A percentile compares a stretch with the other conserved stretches of the same genome.
phyloP scores from a whole-genome alignment of 805 yeast genomes.

The Huiozyma naganishii region DNA sequence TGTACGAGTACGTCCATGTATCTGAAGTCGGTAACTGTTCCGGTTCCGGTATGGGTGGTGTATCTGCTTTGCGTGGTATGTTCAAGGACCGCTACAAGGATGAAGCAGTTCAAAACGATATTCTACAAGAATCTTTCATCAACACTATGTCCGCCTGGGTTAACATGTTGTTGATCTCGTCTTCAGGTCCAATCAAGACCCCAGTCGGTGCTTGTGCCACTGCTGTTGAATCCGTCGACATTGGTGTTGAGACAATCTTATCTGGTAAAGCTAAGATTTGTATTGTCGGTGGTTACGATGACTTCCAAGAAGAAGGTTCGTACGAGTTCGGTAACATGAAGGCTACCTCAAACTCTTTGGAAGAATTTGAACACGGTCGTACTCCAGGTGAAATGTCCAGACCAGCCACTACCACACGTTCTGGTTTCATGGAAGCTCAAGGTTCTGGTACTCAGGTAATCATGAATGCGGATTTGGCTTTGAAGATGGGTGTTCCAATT shows the following conservation, averaged over 20 bases:
- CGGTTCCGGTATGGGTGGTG: conserved; percentile 99
- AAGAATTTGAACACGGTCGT: conserved; percentile 90
- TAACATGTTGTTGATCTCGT: conserved; percentile 90
- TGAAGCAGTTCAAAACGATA: conserved; percentile 92
- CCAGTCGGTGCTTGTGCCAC: conserved; percentile 99
- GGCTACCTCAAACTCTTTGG: conserved; percentile 85
- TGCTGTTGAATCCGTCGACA: conserved; percentile 93
- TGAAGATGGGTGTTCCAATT: conserved; percentile 98
- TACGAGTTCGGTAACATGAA: conserved; percentile 98
- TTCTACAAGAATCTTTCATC: conserved; percentile 95
- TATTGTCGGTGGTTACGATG: conserved; percentile 98
- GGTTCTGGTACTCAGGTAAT: conserved; percentile 97
- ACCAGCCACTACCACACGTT: conserved; percentile 92
- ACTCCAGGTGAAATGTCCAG: conserved; percentile 98
- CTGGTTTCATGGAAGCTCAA: conserved; percentile 99
- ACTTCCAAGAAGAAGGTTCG: conserved; percentile 98
- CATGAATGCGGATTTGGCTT: conserved; percentile 89
- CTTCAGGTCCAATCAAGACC: conserved; percentile 98
- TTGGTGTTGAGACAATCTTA: conserved; percentile 87
- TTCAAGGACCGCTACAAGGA: conserved; percentile 90
- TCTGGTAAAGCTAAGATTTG: conserved; percentile 93
- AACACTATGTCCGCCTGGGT: conserved; percentile 99
- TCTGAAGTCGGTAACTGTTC: conserved; percentile 99
- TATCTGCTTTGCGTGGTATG: conserved; percentile 93
- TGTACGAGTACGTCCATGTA: conserved; percentile 95